Evolutionary conservation across 345 rosid genomes (phyloP).

Genomic region (Leavenworthia alabamica): DNA sequence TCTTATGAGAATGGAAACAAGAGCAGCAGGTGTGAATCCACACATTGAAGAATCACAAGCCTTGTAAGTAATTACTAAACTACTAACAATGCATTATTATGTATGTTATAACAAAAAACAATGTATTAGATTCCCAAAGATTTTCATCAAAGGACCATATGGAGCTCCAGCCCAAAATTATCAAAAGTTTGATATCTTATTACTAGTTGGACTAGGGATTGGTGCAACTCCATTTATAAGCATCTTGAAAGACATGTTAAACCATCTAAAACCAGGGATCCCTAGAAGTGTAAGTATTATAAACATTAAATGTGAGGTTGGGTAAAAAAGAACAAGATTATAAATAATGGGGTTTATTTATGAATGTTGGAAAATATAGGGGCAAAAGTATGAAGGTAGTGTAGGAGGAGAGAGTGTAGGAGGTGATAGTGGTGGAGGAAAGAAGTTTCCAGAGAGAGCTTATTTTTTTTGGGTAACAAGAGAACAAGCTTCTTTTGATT

Average conservation of each 20-base stretch:
- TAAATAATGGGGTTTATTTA: no score
- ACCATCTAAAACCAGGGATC: constrained; percentile 44
- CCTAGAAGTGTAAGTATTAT: constrained; percentile 33
- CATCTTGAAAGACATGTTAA: constrained; percentile 77
- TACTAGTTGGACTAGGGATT: constrained; percentile 82
- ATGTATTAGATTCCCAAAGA: constrained; percentile 67
- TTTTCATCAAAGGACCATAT: constrained; percentile 77
- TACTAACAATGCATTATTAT: no score
- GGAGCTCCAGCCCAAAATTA: constrained; percentile 97
- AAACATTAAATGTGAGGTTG: not conserved
- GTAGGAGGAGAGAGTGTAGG: constrained; percentile 28
- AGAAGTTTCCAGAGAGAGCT: constrained; percentile 73
- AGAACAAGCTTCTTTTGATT: constrained; percentile 92
- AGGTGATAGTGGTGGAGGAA: constrained; percentile 34
- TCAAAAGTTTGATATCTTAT: constrained; percentile 64
- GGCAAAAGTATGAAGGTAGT: constrained; percentile 29
- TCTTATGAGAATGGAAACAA: constrained; percentile 69
- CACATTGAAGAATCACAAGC: constrained; percentile 44
- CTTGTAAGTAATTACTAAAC: constrained; percentile 34
- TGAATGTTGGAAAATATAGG: constrained; percentile 10
- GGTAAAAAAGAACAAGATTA: not conserved
- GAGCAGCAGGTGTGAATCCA: constrained; percentile 30
- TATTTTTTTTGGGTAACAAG: constrained; percentile 96
- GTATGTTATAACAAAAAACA: no score
- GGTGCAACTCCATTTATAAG: constrained; percentile 98